phyloP scores from a whole-genome alignment of 2,329 filamentous ascomycete genomes.

The Pestalotiopsis sp. region DNA sequence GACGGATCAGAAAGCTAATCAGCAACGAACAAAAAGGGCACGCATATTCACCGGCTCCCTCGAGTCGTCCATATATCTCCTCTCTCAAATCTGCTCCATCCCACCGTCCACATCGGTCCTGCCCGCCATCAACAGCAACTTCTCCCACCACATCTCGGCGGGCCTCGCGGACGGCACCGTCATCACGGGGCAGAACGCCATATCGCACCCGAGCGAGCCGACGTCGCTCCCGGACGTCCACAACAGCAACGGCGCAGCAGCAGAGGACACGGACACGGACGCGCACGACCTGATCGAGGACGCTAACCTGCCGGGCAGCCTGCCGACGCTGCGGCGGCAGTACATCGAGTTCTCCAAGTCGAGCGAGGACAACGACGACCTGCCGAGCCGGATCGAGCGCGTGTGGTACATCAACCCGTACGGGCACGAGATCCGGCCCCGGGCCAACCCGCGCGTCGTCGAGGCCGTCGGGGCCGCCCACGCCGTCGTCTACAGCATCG shows the following conservation, averaged over 20 bases:
- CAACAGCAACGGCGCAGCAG: constrained; percentile 16
- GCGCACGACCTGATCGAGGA: constrained; percentile 71
- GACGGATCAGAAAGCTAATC: neutral
- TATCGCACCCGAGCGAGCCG: constrained; percentile 78
- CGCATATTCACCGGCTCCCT: constrained; percentile 91
- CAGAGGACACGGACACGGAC: constrained; percentile 37
- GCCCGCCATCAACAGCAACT: constrained; percentile 92
- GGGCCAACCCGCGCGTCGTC: constrained; percentile 80
- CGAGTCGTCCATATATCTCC: constrained; percentile 87
- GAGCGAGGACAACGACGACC: constrained; percentile 72
- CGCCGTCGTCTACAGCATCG: constrained; percentile 86
- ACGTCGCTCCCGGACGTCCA: constrained; percentile 49
- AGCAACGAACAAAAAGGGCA: constrained; percentile 45
- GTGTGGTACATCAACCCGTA: constrained; percentile 99
- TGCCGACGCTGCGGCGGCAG: constrained; percentile 77
- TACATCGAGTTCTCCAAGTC: constrained; percentile 83
- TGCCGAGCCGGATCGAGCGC: constrained; percentile 75
- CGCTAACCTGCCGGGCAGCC: constrained; percentile 77
- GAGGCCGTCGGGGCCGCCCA: constrained; percentile 65
- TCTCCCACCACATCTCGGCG: constrained; percentile 91
- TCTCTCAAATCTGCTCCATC: constrained; percentile 85
- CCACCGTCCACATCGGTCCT: constrained; percentile 77
- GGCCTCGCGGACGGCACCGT: constrained; percentile 74
- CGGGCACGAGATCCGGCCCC: constrained; percentile 89
- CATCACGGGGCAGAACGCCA: constrained; percentile 91